Evolutionary conservation across 495 filamentous ascomycete species (phyloP).

Genomic region (Trichocladium uniseriatum): DNA sequence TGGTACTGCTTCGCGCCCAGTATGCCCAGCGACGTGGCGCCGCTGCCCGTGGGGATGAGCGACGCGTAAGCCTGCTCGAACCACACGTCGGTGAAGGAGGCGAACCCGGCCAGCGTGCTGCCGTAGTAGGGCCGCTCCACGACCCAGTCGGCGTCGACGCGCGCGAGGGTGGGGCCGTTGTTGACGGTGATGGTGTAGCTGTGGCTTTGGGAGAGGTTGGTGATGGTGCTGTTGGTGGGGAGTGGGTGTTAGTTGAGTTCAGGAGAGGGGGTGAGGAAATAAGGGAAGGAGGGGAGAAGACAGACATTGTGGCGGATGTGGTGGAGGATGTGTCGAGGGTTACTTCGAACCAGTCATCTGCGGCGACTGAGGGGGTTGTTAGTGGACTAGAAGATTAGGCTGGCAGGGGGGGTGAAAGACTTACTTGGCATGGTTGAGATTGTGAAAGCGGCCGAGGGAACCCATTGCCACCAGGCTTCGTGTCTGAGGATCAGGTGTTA

Average conservation of each 20-base stretch:
- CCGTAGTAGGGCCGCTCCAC: conserved; percentile 24
- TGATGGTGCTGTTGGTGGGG: conserved; percentile 7
- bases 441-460: conserved; percentile 13
- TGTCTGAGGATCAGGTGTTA: conserved; percentile 3
- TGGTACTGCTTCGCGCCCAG: conserved; percentile 23
- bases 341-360: conserved; percentile 24
- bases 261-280: background rate
- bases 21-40: conserved; percentile 9
- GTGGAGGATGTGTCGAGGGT: conserved; percentile 21
- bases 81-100: conserved; percentile 22
- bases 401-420: background rate
- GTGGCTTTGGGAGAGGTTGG: conserved; percentile 14
- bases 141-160: conserved; percentile 25
- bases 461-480: conserved; percentile 28
- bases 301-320: conserved; percentile 19
- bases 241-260: background rate
- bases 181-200: conserved; percentile 10
- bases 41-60: background rate
- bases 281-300: background rate
- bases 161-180: conserved; percentile 13
- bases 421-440: conserved; percentile 20
- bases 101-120: conserved; percentile 13
- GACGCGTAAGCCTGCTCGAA: conserved; percentile 21
- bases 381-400: background rate
- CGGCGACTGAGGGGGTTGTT: conserved; percentile 7